phyloP scores from a whole-genome alignment of 2,329 filamentous ascomycete genomes.

The Colletotrichum godetiae region DNA sequence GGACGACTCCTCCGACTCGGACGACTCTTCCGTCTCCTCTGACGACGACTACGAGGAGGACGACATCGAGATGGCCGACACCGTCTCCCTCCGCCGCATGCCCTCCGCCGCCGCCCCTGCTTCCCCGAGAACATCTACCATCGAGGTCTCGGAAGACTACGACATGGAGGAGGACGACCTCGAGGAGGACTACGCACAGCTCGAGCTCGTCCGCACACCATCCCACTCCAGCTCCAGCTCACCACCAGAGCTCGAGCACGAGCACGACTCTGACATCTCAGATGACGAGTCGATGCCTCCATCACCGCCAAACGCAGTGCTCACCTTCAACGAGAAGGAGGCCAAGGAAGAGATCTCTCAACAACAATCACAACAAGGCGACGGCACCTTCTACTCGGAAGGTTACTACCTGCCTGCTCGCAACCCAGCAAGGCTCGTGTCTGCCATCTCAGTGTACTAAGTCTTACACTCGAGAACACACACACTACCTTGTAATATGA shows the following conservation, averaged over 20 bases:
- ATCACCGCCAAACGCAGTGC: conserved; percentile 69
- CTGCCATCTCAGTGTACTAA: conserved; percentile 69
- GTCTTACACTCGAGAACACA: conserved; percentile 1
- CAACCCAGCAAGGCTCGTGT: conserved; percentile 62
- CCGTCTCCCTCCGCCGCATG: conserved; percentile 59
- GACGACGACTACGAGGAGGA: conserved; percentile 66
- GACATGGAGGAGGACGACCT: conserved; percentile 65
- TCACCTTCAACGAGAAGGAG: conserved; percentile 72
- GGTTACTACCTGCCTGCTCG: conserved; percentile 65
- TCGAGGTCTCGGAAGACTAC: conserved; percentile 52
- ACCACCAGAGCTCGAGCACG: conserved; percentile 77
- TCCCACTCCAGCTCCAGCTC: conserved; percentile 68
- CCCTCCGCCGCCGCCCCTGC: conserved; percentile 46
- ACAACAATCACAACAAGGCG: conserved; percentile 51
- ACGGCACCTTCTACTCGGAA: conserved; percentile 58
- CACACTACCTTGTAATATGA: conserved; percentile 18
- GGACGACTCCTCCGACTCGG: conserved; percentile 70
- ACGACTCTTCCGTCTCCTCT: conserved; percentile 43
- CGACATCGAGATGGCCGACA: conserved; percentile 67
- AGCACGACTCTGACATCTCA: conserved; percentile 75
- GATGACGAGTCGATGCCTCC: conserved; percentile 82
- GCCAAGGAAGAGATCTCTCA: conserved; percentile 50
- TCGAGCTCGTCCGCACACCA: conserved; percentile 75
- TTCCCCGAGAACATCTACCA: conserved; percentile 41
- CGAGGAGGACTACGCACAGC: conserved; percentile 73